These are phyloP conservation scores for Pyrenophora seminiperda DNA, from an alignment of 2,329 filamentous ascomycete species.

Conservation along the genomic window DNA sequence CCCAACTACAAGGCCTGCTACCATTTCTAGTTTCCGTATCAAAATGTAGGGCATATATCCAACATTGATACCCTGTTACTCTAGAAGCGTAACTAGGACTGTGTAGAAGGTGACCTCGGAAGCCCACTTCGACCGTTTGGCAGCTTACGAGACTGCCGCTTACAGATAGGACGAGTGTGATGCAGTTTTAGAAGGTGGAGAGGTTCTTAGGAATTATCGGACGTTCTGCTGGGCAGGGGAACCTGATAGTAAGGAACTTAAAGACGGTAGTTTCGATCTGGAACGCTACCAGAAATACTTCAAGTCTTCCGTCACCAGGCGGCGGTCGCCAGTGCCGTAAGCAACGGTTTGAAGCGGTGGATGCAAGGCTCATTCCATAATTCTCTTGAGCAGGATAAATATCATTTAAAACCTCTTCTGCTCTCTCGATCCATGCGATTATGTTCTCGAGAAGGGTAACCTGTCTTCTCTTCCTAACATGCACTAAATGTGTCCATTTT, in stretches of 20 bases:
- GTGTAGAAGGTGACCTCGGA: constrained; percentile 21
- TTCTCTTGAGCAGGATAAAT: not conserved
- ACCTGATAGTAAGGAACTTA: constrained; percentile 27
- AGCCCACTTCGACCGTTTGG: constrained; percentile 23
- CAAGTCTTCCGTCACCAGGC: constrained; percentile 22
- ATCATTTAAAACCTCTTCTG: not conserved
- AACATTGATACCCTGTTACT: constrained; percentile 6
- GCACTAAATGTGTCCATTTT: too few relatives aligned
- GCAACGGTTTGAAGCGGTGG: not conserved
- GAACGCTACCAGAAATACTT: constrained; percentile 32
- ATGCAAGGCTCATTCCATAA: not conserved
- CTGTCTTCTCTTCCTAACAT: too few relatives aligned
- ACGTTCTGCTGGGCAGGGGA: constrained; percentile 32
- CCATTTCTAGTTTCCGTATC: constrained; percentile 31
- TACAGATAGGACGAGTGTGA: constrained; percentile 27
- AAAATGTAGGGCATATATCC: constrained; percentile 46
- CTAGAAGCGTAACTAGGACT: constrained; percentile 15
- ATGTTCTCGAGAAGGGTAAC: not conserved
- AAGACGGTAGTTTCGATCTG: constrained; percentile 31
- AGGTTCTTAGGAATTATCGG: constrained; percentile 14
- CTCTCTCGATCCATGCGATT: too few relatives aligned
- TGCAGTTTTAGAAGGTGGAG: constrained; percentile 17
- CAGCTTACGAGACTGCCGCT: constrained; percentile 27
- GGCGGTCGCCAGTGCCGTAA: constrained; percentile 1
- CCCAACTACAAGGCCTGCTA: constrained; percentile 26